Evolutionary conservation across 805 yeast species (phyloP).

Genomic region (Wickerhamomyces chaumierensis): DNA sequence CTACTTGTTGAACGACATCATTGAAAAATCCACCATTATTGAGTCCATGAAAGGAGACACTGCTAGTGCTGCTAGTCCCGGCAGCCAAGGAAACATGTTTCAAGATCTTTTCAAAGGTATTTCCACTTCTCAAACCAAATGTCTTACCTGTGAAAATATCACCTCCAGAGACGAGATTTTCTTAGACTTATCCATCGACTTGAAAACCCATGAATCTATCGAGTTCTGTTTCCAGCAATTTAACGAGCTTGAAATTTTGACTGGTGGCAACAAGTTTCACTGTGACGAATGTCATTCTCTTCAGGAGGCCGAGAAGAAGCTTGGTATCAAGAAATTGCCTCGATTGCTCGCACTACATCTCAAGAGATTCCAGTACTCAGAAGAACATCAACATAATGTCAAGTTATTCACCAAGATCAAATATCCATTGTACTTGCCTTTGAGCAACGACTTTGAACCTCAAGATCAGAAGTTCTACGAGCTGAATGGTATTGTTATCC

Average conservation of each 20-base stretch:
- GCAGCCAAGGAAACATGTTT: slow-evolving; percentile 32
- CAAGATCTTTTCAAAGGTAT: slow-evolving; percentile 74
- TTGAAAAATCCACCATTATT: slow-evolving; percentile 22
- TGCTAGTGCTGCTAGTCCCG: too few species aligned
- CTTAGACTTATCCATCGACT: slow-evolving; percentile 76
- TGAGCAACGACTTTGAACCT: slow-evolving; percentile 36
- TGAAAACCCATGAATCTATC: slow-evolving; percentile 63
- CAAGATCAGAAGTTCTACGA: slow-evolving; percentile 62
- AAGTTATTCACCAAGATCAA: slow-evolving; percentile 79
- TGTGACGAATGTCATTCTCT: slow-evolving; percentile 85
- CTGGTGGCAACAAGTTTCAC: slow-evolving; percentile 81
- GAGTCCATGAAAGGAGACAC: slow-evolving; percentile 10
- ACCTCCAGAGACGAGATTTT: slow-evolving; percentile 79
- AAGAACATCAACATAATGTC: slow-evolving; percentile 66
- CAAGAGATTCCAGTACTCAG: slow-evolving; percentile 87
- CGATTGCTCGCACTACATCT: slow-evolving; percentile 72
- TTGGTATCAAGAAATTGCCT: slow-evolving; percentile 70
- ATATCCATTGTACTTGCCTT: slow-evolving; percentile 63
- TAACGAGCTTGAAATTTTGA: slow-evolving; percentile 74
- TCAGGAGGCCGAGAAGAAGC: slow-evolving; percentile 89
- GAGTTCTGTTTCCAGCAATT: slow-evolving; percentile 74
- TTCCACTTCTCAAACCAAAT: slow-evolving; percentile 77
- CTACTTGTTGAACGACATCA: slow-evolving; percentile 68
- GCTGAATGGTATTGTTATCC: slow-evolving; percentile 78
- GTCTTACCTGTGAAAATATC: slow-evolving; percentile 77